Evolutionary conservation across 805 yeast genomes (phyloP), one percentile per base, ranked within the genome.

Genomic region (Candida yuanshanica): DNA sequence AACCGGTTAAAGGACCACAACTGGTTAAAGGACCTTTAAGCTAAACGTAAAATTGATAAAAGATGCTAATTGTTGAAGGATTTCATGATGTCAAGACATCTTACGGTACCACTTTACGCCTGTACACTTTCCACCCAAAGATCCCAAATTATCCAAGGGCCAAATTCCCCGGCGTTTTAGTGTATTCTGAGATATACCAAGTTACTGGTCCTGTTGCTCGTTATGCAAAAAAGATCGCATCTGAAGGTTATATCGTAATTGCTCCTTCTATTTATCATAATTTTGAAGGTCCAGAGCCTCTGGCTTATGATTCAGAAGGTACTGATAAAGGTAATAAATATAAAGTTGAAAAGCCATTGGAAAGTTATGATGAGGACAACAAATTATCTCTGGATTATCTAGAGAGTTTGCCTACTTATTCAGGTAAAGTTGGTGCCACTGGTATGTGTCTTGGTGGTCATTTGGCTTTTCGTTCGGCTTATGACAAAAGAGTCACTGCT

Each of bases 401-500:
- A 42, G 60, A 60, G 36, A 51, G 72, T 2, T 66, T 84, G 48
- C 65, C 70, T 1, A 81, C 87, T 10, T 83, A 83, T 58, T 79
- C 74, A 47, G 90, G 90, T 33, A 75, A 71, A 43, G 74, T 83
- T 50, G 93, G 93, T 27, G 81, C 89, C 35, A 83, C 91, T 3
- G 95, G 93, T 16, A 85, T 85, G 93, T 85, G 95, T 59, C 72
- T 84, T 27, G 93, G 93, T 17, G 95, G 93, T 1, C 93, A 84
- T 57, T 65, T 83, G 52, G 91, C 93, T 1, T 82, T 73, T 64
- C 68, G 95, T 49, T 79, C 84, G 3, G 79, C 81, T 2, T 66
- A 83, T 49, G 87, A 83, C 53, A 66, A 70, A 27, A 63, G 87
- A 43, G 77, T 84, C 35, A 64, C 66, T 11, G 87, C 90, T 14